A percentile compares a stretch with the other conserved stretches of the same genome.
phyloP scores from a whole-genome alignment of 1,284 basidiomycete species.

The Cystobasidium slooffiae region DNA sequence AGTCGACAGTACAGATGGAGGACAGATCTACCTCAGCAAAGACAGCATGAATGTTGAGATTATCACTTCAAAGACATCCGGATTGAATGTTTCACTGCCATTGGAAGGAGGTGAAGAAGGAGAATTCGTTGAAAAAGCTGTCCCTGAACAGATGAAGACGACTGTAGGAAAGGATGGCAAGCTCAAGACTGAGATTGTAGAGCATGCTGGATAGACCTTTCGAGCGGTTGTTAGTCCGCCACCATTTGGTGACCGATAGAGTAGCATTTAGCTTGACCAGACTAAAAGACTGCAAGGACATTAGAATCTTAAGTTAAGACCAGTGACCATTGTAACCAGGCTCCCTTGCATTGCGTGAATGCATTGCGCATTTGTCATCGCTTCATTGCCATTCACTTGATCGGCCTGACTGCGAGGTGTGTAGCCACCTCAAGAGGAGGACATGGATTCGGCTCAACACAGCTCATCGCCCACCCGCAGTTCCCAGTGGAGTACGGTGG shows the following conservation, averaged over 20 bases:
- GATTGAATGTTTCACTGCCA: constrained; percentile 89
- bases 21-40: constrained; percentile 91
- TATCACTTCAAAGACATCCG: constrained; percentile 91
- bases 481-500: too few species aligned
- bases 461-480: too few species aligned
- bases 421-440: not conserved
- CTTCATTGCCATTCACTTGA: not conserved
- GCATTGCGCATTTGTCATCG: not conserved
- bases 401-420: constrained; percentile 1
- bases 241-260: too few species aligned
- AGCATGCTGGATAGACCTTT: constrained; percentile 74
- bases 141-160: constrained; percentile 96
- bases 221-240: constrained; percentile 51
- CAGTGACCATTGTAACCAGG: not conserved
- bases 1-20: constrained; percentile 91
- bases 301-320: not conserved
- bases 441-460: not conserved
- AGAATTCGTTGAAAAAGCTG: constrained; percentile 83
- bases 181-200: constrained; percentile 78
- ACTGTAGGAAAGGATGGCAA: constrained; percentile 81
- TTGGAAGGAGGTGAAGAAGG: constrained; percentile 92
- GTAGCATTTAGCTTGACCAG: not conserved
- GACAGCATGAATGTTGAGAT: constrained; percentile 80
- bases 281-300: not conserved
- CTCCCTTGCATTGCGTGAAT: not conserved